These are phyloP conservation scores for Pichia sp. DNA, from an alignment of 1,139 yeast genomes.

Conservation along the genomic window DNA sequence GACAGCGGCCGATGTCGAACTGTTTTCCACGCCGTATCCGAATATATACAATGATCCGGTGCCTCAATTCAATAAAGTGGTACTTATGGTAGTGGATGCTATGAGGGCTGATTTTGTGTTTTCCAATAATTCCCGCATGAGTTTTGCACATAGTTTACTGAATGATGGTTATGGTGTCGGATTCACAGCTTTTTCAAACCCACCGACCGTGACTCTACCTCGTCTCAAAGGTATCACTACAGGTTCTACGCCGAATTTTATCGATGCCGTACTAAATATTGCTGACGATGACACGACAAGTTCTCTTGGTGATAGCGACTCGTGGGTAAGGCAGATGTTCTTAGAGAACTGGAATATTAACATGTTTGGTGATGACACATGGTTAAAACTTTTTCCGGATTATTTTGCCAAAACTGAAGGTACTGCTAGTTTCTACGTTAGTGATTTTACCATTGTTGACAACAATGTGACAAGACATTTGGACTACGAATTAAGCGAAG, in stretches of 20 bases:
- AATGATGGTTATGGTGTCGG: constrained; percentile 71
- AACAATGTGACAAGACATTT: constrained; percentile 88
- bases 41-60: constrained; percentile 26
- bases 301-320: constrained; percentile 70
- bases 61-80: constrained; percentile 61
- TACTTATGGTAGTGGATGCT: constrained; percentile 90
- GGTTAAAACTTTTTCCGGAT: constrained; percentile 82
- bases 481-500: constrained; percentile 43
- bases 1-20: constrained; percentile 23
- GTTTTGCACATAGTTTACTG: constrained; percentile 61
- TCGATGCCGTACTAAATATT: constrained; percentile 85
- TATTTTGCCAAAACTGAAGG: constrained; percentile 71
- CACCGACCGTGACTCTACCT: constrained; percentile 82
- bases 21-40: constrained; percentile 23
- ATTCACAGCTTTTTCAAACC: constrained; percentile 84
- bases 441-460: constrained; percentile 92
- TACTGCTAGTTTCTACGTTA: constrained; percentile 88
- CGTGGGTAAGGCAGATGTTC: constrained; percentile 73
- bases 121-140: constrained; percentile 59
- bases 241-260: constrained; percentile 74
- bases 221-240: constrained; percentile 75
- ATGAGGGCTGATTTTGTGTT: constrained; percentile 83
- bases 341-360: constrained; percentile 47
- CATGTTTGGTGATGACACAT: constrained; percentile 96
- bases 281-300: constrained; percentile 88